Conservation (phyloP, 371 early-diverging fungal genomes). For the Lichtheimia corymbifera region DNA sequence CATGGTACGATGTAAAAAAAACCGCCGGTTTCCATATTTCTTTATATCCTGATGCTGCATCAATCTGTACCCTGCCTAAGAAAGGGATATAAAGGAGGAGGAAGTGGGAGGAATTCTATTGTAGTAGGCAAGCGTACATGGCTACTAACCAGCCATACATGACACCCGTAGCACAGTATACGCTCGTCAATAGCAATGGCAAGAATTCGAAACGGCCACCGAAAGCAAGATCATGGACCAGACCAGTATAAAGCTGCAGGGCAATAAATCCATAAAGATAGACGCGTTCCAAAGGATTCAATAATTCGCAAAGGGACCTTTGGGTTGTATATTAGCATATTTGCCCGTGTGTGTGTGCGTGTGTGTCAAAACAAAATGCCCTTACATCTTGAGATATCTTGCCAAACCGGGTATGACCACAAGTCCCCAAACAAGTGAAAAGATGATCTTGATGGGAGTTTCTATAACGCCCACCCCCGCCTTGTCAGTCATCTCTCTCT, state of each 20-base stretch:
- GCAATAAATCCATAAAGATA: constrained; percentile 70
- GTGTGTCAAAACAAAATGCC: not conserved
- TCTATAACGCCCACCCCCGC: constrained; percentile 35
- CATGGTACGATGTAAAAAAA: no score
- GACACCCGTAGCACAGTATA: constrained; percentile 79
- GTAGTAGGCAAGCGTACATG: constrained; percentile 32
- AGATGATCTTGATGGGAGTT: constrained; percentile 62
- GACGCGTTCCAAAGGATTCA: constrained; percentile 50
- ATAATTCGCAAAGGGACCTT: not conserved
- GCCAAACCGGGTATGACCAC: constrained; percentile 52
- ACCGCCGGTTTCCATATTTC: no score
- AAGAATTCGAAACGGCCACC: constrained; percentile 68
- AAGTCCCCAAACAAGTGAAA: constrained; percentile 59
- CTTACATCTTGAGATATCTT: constrained; percentile 44
- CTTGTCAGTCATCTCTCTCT: not conserved
- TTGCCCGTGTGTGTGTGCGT: not conserved
- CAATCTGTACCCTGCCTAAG: no score
- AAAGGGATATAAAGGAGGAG: no score
- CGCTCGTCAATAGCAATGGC: constrained; percentile 81
- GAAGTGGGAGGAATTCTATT: not conserved
- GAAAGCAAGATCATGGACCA: constrained; percentile 57
- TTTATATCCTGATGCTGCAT: no score
- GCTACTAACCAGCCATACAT: constrained; percentile 72
- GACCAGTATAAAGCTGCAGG: constrained; percentile 62
- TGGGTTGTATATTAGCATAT: not conserved